Evolutionary conservation across 73 alveolate species (phyloP).

Genomic region (Stentor roeselii): DNA sequence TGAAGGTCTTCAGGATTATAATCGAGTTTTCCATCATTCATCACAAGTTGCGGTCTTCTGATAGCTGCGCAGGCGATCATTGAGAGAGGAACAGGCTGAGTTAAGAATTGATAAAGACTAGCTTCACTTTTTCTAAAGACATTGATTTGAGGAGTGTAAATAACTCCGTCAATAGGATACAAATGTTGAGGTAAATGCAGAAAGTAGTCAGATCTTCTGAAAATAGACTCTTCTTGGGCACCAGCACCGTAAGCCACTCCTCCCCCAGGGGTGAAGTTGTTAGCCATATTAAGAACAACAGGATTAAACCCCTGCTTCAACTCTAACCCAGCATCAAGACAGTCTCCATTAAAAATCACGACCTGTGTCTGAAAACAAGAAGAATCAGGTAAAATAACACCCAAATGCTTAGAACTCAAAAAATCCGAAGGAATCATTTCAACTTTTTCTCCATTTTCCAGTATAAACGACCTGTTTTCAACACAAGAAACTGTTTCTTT

Average conservation of each 20-base stretch:
- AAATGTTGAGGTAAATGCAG: conserved; percentile 50
- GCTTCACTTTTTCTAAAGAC: conserved; percentile 19
- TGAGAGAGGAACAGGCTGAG: background rate
- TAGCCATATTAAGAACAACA: conserved; percentile 38
- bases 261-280: conserved; percentile 54
- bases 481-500: background rate
- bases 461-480: background rate
- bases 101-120: background rate
- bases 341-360: conserved; percentile 34
- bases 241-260: conserved; percentile 74
- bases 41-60: background rate
- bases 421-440: conserved; percentile 30
- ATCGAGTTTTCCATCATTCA: background rate
- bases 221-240: conserved; percentile 42
- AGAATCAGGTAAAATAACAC: conserved; percentile 49
- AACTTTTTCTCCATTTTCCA: conserved; percentile 23
- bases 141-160: background rate
- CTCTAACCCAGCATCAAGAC: conserved; percentile 34
- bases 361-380: conserved; percentile 48
- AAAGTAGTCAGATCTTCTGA: conserved; percentile 42
- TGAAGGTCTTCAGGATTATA: background rate
- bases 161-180: conserved; percentile 3
- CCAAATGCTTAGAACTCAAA: conserved; percentile 30
- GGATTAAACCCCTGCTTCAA: conserved; percentile 40
- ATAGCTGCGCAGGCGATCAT: conserved; percentile 6